Percentiles rank a stretch among this genome's conserved stretches.
Evolutionary conservation across 805 yeast species (phyloP).

Genomic region (Maudiozyma saulgeensis): DNA sequence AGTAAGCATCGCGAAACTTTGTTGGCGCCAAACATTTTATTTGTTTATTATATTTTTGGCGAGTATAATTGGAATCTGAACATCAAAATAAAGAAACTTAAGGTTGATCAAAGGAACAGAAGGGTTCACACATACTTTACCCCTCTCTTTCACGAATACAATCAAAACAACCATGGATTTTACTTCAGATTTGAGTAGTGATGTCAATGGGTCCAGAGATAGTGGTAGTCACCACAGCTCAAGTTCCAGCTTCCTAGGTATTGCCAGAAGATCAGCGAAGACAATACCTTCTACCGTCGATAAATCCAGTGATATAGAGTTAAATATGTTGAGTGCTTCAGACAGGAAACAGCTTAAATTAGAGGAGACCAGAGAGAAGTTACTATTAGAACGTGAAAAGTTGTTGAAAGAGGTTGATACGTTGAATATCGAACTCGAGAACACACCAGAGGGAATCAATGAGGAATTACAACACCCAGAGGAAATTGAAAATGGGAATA

Average conservation of each 20-base stretch:
- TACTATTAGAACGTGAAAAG: conserved; percentile 12
- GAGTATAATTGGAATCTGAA: too few species aligned
- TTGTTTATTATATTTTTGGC: too few species aligned
- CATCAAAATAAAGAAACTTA: too few species aligned
- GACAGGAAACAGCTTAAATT: conserved; percentile 11
- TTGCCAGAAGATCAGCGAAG: background rate
- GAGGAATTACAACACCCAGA: background rate
- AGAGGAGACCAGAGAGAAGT: conserved; percentile 14
- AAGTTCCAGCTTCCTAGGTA: background rate
- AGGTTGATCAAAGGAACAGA: too few species aligned
- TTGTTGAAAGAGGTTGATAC: conserved; percentile 13
- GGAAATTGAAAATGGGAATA: background rate
- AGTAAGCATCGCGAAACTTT: too few species aligned
- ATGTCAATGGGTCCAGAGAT: background rate
- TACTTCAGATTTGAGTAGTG: conserved; percentile 15
- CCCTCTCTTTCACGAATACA: too few species aligned
- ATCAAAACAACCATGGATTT: conserved; percentile 13
- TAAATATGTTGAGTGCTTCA: conserved; percentile 7
- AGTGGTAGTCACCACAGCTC: background rate
- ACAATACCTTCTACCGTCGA: background rate
- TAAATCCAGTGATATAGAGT: conserved; percentile 3
- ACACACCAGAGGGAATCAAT: background rate
- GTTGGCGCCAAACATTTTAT: too few species aligned
- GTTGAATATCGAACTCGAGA: conserved; percentile 3
- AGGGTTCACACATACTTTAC: too few species aligned